Evolutionary conservation across 768 basidiomycete species (phyloP), one percentile per base, ranked within the genome.

Genomic region (Amanita pseudoporphyria): DNA sequence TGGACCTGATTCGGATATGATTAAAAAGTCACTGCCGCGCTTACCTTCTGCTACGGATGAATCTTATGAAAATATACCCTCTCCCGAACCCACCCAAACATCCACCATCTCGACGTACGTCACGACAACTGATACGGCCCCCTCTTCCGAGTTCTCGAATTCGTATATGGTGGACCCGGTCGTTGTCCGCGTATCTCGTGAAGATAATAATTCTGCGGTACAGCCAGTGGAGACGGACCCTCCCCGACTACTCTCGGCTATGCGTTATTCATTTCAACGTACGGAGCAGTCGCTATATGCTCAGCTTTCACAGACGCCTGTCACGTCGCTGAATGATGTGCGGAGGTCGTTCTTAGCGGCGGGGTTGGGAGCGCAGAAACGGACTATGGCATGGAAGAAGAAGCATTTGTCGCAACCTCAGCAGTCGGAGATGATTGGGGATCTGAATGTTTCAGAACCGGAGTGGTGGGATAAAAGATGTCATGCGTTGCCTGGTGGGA

Each of bases 401-500:
- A 85, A 85, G 58, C 81, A 85, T 63, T 55, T 78, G n/a, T 49
- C 47, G 28, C 31, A 18, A 10, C n/a, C n/a, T n/a, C 53, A 52
- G 39, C 59, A 64, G 50, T 51, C 57, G 44, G 55, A 56, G 13
- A 16, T 57, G 13, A 49, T 56, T 52, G 60, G 67, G 10, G 63
- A 64, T 18, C 53, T 69, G 43, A 53, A 58, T 19, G 61, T 59
- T 9, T 56, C 59, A n/a, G 77, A 81, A 50, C 84, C 84, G 1
- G 74, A 70, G 28, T 88, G 84, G 84, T 86, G 82, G 82, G 62
- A 58, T 13, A 65, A 63, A 16, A 72, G 71, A 7, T 80, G 70
- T 58, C 81, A 87, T 66, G 77, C 74, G 28, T 67, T 84, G 14
- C 82, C 84, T n/a, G 77, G 78, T 3, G 74, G 79, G 6, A 81